These are phyloP conservation scores for Boletus rubropictus DNA, from an alignment of 768 basidiomycete species.

Conservation along the genomic window DNA sequence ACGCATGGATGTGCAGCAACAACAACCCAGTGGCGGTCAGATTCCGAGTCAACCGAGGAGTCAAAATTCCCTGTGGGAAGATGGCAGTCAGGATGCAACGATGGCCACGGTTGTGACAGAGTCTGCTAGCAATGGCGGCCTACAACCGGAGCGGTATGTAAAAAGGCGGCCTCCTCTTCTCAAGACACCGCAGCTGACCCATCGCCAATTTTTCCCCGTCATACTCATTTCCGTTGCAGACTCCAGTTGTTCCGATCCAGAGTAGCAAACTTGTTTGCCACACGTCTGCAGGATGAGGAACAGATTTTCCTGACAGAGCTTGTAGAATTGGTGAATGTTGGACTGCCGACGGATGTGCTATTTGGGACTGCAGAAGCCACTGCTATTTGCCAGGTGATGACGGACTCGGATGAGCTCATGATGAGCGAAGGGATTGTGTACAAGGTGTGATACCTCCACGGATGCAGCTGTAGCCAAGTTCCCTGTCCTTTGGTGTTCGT, in stretches of 20 bases:
- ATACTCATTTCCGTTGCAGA: slow-evolving; percentile 35
- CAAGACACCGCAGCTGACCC: neutral
- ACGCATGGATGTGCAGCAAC: slow-evolving; percentile 48
- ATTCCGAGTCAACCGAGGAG: slow-evolving; percentile 29
- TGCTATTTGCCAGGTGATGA: slow-evolving; percentile 68
- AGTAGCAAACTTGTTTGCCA: slow-evolving; percentile 66
- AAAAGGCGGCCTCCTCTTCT: slow-evolving; percentile 2
- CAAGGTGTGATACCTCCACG: slow-evolving; percentile 49
- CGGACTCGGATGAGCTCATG: slow-evolving; percentile 70
- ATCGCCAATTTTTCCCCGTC: neutral
- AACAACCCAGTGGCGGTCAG: slow-evolving; percentile 19
- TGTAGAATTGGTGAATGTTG: slow-evolving; percentile 71
- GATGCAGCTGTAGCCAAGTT: neutral
- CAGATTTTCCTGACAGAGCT: slow-evolving; percentile 66
- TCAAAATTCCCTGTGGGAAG: slow-evolving; percentile 61
- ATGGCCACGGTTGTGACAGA: slow-evolving; percentile 49
- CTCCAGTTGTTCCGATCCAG: slow-evolving; percentile 75
- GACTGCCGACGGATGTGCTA: slow-evolving; percentile 56
- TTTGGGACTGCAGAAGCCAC: slow-evolving; percentile 83
- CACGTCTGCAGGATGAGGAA: slow-evolving; percentile 68
- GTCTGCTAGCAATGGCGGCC: slow-evolving; percentile 37
- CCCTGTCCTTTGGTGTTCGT: neutral
- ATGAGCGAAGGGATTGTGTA: slow-evolving; percentile 82
- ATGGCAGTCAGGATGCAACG: slow-evolving; percentile 58
- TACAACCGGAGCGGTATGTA: slow-evolving; percentile 56